Percentiles rank a stretch among this genome's conserved stretches.
These are phyloP conservation scores for Suhomyces wounanorum DNA, from an alignment of 1,139 yeast genomes.

Conservation along the genomic window DNA sequence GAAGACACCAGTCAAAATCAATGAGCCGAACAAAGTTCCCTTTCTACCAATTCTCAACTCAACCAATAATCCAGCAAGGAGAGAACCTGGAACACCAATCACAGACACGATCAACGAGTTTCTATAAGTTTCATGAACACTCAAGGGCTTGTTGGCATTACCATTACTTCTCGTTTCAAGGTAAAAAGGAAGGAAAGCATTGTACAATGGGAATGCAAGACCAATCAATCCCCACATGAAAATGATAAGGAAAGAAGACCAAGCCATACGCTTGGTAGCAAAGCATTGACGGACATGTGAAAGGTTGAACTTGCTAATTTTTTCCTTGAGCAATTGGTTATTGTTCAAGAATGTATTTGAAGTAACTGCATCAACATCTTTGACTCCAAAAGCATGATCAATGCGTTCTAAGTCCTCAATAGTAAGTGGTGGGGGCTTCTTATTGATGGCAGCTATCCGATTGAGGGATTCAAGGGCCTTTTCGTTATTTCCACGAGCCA, in stretches of 20 bases:
- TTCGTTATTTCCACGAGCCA: conserved; percentile 42
- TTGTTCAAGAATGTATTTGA: conserved; percentile 7
- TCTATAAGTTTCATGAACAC: conserved; percentile 40
- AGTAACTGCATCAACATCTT: conserved; percentile 14
- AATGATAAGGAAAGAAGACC: conserved; percentile 38
- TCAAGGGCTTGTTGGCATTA: conserved; percentile 31
- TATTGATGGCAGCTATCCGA: conserved; percentile 40
- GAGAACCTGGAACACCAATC: conserved; percentile 45
- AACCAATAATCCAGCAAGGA: conserved; percentile 41
- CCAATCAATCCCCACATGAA: conserved; percentile 48
- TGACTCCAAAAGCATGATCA: conserved; percentile 22
- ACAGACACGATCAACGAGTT: conserved; percentile 44
- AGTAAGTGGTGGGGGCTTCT: conserved; percentile 25
- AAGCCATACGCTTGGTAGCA: conserved; percentile 34
- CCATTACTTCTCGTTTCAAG: conserved; percentile 36
- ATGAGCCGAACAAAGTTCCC: conserved; percentile 37
- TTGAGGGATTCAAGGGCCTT: conserved; percentile 38
- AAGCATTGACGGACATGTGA: conserved; percentile 40
- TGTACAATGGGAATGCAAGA: conserved; percentile 47
- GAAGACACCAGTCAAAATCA: conserved; percentile 41
- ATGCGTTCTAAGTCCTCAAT: conserved; percentile 33
- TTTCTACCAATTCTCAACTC: conserved; percentile 44
- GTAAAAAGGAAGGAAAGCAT: conserved; percentile 45
- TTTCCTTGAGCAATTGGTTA: conserved; percentile 28
- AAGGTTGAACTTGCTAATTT: conserved; percentile 30